Evolutionary conservation across 352 stramenopile genomes (phyloP).

Genomic region (Pythium biforme): DNA sequence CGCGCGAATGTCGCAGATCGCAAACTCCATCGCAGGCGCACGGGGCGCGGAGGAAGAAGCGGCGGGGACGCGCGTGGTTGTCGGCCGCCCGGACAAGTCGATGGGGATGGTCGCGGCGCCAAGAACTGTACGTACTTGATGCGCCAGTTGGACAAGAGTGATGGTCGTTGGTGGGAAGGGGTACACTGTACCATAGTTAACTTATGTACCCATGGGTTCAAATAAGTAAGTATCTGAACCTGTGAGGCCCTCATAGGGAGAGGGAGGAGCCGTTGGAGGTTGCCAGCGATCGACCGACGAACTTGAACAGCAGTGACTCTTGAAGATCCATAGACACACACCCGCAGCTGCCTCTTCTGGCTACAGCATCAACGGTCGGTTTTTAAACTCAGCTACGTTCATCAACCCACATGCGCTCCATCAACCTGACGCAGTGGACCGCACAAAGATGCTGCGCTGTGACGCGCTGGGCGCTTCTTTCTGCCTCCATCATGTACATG

Average conservation of each 20-base stretch:
- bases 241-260: not conserved
- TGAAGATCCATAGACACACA: not conserved
- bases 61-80: not conserved
- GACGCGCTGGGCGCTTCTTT: no score
- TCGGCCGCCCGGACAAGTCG: no score
- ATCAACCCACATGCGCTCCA: no score
- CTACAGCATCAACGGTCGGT: no score
- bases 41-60: no score
- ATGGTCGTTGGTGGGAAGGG: constrained; percentile 1
- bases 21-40: constrained; percentile 11
- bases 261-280: not conserved
- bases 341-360: no score
- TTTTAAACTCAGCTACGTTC: no score
- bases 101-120: no score
- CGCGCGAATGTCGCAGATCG: constrained; percentile 32
- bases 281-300: not conserved
- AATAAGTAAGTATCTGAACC: not conserved
- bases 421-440: no score
- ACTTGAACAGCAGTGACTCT: not conserved
- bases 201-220: constrained; percentile 2
- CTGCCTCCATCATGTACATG: no score
- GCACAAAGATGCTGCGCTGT: no score
- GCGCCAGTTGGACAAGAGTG: not conserved
- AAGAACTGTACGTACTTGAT: not conserved
- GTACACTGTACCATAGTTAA: constrained; percentile 22